Evolutionary conservation across 768 basidiomycete genomes (phyloP).

Genomic region (Steccherinum ochraceum): DNA sequence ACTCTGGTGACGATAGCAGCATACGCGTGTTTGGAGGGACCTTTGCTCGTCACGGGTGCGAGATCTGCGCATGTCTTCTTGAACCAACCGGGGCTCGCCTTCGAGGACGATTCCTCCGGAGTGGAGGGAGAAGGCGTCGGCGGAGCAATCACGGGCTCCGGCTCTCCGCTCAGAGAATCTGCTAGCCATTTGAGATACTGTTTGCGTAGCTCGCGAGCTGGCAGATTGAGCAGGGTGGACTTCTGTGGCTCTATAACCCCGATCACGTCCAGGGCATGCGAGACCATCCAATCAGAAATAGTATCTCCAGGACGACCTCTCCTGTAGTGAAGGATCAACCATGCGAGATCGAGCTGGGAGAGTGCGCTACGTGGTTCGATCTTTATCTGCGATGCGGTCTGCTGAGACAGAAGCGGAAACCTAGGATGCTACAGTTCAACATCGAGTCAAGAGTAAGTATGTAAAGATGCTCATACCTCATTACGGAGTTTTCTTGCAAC

Average conservation of each 20-base stretch:
- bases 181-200: background rate
- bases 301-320: background rate
- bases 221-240: background rate
- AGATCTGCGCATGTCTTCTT: background rate
- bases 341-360: background rate
- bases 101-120: background rate
- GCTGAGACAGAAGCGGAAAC: too few species aligned
- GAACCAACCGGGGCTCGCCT: background rate
- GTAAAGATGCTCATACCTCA: too few species aligned
- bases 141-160: too few species aligned
- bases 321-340: background rate
- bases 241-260: background rate
- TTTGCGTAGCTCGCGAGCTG: background rate
- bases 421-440: too few species aligned
- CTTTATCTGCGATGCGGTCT: too few species aligned
- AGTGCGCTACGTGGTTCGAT: too few species aligned
- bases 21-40: background rate
- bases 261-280: background rate
- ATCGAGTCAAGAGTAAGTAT: too few species aligned
- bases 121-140: background rate
- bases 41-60: background rate
- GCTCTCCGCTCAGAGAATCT: background rate
- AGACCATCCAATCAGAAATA: background rate
- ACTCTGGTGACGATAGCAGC: background rate
- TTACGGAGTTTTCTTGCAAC: too few species aligned